Conservation (phyloP, 352 stramenopile species). For the Globisporangium barbulae region DNA sequence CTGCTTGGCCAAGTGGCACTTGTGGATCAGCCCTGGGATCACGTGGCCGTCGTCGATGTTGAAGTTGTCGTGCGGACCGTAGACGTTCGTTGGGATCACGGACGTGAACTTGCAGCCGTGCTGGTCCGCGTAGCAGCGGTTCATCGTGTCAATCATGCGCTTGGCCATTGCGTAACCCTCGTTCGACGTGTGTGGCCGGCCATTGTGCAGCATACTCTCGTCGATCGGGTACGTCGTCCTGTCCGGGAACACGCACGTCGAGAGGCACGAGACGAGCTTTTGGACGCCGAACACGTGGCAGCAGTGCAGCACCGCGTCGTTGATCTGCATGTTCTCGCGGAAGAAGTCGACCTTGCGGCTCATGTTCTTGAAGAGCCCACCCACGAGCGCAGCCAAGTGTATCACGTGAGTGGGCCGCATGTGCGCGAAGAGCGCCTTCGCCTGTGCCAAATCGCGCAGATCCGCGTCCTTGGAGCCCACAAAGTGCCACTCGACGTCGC, state of each 20-base stretch:
- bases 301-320: conserved; percentile 98
- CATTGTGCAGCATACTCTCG: conserved; percentile 96
- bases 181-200: conserved; percentile 75
- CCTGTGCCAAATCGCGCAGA: conserved; percentile 80
- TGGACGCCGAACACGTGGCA: conserved; percentile 80
- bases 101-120: conserved; percentile 98
- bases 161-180: conserved; percentile 98
- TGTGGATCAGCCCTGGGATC: conserved; percentile 98
- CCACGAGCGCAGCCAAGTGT: conserved; percentile 96
- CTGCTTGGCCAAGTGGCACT: conserved; percentile 96
- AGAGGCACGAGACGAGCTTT: conserved; percentile 98
- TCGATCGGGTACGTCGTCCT: conserved; percentile 98
- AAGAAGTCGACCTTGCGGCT: conserved; percentile 97
- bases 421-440: conserved; percentile 91
- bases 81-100: conserved; percentile 99
- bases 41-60: conserved; percentile 96
- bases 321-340: conserved; percentile 98
- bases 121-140: conserved; percentile 95
- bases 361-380: conserved; percentile 85
- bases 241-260: conserved; percentile 98
- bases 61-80: conserved; percentile 98
- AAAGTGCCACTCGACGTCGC: conserved; percentile 90
- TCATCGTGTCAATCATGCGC: conserved; percentile 98
- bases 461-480: conserved; percentile 94
- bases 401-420: conserved; percentile 96